Base-by-base conservation (phyloP, 2,329 filamentous ascomycete species). In the Alternaria sp. region DNA sequence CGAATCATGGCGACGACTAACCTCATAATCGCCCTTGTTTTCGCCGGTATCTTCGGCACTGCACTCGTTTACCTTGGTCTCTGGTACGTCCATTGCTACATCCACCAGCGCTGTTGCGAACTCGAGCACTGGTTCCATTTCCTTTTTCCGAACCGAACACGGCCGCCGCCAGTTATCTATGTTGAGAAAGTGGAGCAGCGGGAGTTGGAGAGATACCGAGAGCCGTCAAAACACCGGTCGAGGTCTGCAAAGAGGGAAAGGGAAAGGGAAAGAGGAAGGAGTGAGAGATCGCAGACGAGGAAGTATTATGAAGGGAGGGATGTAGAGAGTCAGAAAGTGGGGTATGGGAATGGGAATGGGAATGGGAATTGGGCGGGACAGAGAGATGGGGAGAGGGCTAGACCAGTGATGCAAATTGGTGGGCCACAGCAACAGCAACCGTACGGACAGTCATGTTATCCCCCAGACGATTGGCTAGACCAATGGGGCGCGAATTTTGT, bases 1-100 rank as follows among this genome's bases (percentile, higher is more conserved):
- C 8, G 9, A 32, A 32, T 13, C 12, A 71, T 72, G 74, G 50
- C 49, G 1, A 67, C 54, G 10, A 63, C 66, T 0, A 68, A 62
- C 7, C 58, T 73, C 8, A 68, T 71, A 26, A 49, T 68, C 19
- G 69, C 74, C 9, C 58, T 75, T 1, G 51, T 68, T 3, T 65
- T 72, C 26, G 68, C 72, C 9, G 64, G 59, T 6, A 25, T 73
- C 19, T 74, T 74, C 52, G 73, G 74, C 13, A 46, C 68, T 0
- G 56, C 57, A 4, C 28, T 75, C 6, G 57, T 76, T 2, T 74
- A 66, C 54, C 55, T 70, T 5, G 57, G 47, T 2, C 32, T 75
- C 2, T 74, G 69, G 62, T 69, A 59, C 23, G 23, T 70, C 1
- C 64, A 69, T 8, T 55, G 61, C 23, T 75, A 62, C 28, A 65